phyloP scores from a whole-genome alignment of 2,329 filamentous ascomycete genomes.

The Plenodomus tracheiphilus region DNA sequence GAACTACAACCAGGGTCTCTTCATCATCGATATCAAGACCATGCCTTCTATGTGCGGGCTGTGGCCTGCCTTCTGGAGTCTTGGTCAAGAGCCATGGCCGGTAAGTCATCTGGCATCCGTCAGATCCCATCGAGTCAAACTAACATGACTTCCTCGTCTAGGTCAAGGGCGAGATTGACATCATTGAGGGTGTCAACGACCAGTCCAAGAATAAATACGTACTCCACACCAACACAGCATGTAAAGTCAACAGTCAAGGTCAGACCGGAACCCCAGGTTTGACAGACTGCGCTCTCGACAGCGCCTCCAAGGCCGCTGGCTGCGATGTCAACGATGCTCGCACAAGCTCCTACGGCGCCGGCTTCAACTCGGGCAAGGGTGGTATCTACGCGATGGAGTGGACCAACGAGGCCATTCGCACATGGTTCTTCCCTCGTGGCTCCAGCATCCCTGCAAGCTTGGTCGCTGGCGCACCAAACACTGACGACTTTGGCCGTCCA shows the following conservation, averaged over 20 bases:
- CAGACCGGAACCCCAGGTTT: constrained; percentile 14
- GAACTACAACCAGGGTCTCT: constrained; percentile 36
- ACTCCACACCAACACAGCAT: constrained; percentile 33
- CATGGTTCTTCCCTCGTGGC: constrained; percentile 78
- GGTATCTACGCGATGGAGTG: constrained; percentile 58
- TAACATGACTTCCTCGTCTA: background rate
- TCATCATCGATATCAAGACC: constrained; percentile 35
- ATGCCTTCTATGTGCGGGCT: constrained; percentile 39
- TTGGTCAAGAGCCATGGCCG: constrained; percentile 27
- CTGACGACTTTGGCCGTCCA: constrained; percentile 67
- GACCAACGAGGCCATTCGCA: constrained; percentile 68
- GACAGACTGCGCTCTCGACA: constrained; percentile 23
- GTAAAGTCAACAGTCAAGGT: constrained; percentile 20
- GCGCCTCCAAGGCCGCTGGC: constrained; percentile 22
- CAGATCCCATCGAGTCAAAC: no score
- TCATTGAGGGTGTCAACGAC: constrained; percentile 40
- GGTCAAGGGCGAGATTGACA: constrained; percentile 35
- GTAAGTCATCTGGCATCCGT: no score
- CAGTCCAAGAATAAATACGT: constrained; percentile 28
- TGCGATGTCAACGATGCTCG: constrained; percentile 49
- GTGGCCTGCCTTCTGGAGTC: constrained; percentile 41
- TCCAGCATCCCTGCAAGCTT: constrained; percentile 65
- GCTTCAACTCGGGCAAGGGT: constrained; percentile 54
- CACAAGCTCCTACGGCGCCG: constrained; percentile 50
- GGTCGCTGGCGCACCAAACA: constrained; percentile 60